A percentile compares a stretch with the other conserved stretches of the same genome.
phyloP scores from a whole-genome alignment of 768 basidiomycete genomes.

The Mrakia frigida region DNA sequence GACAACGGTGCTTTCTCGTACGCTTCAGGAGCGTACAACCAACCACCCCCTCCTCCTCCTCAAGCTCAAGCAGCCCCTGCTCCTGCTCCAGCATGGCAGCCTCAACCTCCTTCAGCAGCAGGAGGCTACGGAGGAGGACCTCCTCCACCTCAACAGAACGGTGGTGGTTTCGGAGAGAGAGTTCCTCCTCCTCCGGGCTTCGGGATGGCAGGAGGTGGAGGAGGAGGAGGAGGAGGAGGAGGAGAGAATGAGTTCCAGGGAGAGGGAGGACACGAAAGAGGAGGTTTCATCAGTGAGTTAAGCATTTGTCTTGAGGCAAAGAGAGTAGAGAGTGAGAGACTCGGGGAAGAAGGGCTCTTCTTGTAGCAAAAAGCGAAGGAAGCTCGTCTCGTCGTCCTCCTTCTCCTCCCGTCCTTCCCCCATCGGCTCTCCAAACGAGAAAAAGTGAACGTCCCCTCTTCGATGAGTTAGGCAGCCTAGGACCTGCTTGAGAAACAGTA shows the following conservation, averaged over 20 bases:
- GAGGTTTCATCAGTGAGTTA: constrained; percentile 14
- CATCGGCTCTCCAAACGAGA: not conserved
- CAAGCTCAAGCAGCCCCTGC: not conserved
- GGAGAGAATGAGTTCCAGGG: not conserved
- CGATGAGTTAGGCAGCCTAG: not conserved
- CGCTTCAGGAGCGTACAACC: not conserved
- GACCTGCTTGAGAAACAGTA: not conserved
- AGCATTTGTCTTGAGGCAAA: not conserved
- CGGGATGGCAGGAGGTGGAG: not conserved
- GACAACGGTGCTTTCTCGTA: no score
- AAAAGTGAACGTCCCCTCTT: not conserved
- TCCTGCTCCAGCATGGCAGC: constrained; percentile 4
- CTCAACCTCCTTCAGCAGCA: not conserved
- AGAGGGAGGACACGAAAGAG: not conserved
- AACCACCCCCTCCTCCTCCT: not conserved
- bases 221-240: constrained; percentile 2
- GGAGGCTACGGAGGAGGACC: constrained; percentile 1
- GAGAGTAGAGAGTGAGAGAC: not conserved
- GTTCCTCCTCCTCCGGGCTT: constrained; percentile 16
- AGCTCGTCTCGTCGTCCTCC: not conserved
- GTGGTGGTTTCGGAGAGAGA: not conserved
- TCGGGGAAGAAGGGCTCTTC: no score
- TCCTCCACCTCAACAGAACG: not conserved
- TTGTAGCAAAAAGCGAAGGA: not conserved
- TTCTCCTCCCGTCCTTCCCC: not conserved